phyloP scores from a whole-genome alignment of 2,329 filamentous ascomycete species.

The Chalaropsis ovoidea region DNA sequence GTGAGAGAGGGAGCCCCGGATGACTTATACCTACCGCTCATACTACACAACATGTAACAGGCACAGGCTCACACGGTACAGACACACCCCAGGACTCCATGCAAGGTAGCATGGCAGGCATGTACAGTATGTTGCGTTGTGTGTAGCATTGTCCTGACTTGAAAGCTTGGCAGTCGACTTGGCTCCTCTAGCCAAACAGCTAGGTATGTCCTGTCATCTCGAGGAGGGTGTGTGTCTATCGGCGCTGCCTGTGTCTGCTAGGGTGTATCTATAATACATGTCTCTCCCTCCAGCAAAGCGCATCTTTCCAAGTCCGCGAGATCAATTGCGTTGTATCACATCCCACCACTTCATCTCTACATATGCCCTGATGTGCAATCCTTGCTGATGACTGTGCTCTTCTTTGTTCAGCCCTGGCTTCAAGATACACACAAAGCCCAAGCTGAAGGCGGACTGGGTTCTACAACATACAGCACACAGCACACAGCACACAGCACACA shows the following conservation, averaged over 20 bases:
- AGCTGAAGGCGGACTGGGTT: no score
- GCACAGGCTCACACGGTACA: background rate
- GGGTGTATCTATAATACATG: background rate
- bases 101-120: background rate
- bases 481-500: no score
- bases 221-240: conserved; percentile 3
- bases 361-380: background rate
- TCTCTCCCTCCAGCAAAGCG: background rate
- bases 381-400: background rate
- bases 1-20: background rate
- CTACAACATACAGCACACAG: no score
- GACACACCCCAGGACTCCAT: background rate
- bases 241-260: no score
- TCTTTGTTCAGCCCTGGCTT: background rate
- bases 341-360: background rate
- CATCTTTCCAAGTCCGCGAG: background rate
- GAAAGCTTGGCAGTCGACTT: conserved; percentile 9
- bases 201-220: conserved; percentile 21
- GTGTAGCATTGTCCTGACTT: conserved; percentile 11
- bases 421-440: no score
- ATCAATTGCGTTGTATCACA: background rate
- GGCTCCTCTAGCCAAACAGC: conserved; percentile 17
- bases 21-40: background rate
- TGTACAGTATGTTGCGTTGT: background rate
- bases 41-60: background rate